These are phyloP conservation scores for Fusarium euwallaceae DNA, from an alignment of 2,329 filamentous ascomycete genomes.

Conservation along the genomic window DNA sequence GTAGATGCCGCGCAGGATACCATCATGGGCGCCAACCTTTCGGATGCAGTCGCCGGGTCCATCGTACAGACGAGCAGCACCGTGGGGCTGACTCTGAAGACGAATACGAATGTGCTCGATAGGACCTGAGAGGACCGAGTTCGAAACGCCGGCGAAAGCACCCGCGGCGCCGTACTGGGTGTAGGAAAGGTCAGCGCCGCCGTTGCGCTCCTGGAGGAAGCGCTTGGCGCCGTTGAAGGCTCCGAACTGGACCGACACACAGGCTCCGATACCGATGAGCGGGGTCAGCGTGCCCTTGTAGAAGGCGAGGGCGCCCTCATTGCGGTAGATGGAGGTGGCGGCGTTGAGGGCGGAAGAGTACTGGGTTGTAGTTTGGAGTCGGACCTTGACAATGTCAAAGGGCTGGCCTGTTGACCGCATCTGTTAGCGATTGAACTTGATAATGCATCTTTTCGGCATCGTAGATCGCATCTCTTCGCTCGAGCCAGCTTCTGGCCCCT, in stretches of 20 bases:
- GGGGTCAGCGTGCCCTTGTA: slow-evolving; percentile 99
- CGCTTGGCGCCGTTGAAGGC: slow-evolving; percentile 95
- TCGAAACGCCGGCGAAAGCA: slow-evolving; percentile 92
- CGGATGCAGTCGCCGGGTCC: slow-evolving; percentile 92
- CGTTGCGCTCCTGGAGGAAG: slow-evolving; percentile 83
- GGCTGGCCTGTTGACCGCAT: slow-evolving; percentile 68
- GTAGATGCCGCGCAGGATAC: slow-evolving; percentile 81
- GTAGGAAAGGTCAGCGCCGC: slow-evolving; percentile 76
- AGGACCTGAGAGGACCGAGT: slow-evolving; percentile 87
- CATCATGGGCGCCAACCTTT: slow-evolving; percentile 77
- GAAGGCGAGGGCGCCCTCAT: slow-evolving; percentile 91
- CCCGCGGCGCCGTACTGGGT: slow-evolving; percentile 90
- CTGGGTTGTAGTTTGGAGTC: slow-evolving; percentile 87
- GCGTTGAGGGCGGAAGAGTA: slow-evolving; percentile 86
- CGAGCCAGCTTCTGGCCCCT: slow-evolving; percentile 4
- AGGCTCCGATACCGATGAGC: slow-evolving; percentile 94
- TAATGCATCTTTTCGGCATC: slow-evolving; percentile 9
- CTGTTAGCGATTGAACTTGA: slow-evolving; percentile 13
- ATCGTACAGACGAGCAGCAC: slow-evolving; percentile 79
- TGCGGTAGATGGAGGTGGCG: slow-evolving; percentile 85
- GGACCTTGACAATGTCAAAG: slow-evolving; percentile 96
- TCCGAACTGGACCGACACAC: slow-evolving; percentile 98
- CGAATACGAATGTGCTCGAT: slow-evolving; percentile 98
- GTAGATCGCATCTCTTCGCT: slow-evolving; percentile 27
- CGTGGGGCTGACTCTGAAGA: slow-evolving; percentile 96